These are phyloP conservation scores for Talaromyces nanjingensis DNA, from an alignment of 495 filamentous ascomycete species.

Conservation along the genomic window DNA sequence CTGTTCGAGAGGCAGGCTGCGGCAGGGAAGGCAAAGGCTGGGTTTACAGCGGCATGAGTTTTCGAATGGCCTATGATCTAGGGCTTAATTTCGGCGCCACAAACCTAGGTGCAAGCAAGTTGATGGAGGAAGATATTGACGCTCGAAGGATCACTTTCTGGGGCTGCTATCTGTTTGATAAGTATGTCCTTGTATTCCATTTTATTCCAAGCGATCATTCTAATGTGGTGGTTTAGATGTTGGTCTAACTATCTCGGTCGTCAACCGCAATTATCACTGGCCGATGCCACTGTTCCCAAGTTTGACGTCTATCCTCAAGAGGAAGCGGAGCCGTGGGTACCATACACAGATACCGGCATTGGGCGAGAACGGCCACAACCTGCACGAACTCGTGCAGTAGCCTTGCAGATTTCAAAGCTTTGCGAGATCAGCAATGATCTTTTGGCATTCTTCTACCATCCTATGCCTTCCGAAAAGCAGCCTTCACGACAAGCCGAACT, in stretches of 20 bases:
- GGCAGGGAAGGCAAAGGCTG: conserved; percentile 92
- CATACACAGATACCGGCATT: conserved; percentile 80
- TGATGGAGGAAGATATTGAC: conserved; percentile 81
- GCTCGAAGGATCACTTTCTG: conserved; percentile 89
- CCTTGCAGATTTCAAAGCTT: conserved; percentile 71
- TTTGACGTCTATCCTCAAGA: conserved; percentile 88
- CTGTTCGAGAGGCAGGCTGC: conserved; percentile 91
- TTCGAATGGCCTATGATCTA: conserved; percentile 95
- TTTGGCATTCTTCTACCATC: conserved; percentile 85
- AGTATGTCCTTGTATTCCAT: conserved; percentile 39
- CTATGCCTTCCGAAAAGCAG: conserved; percentile 51
- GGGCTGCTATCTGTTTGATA: conserved; percentile 98
- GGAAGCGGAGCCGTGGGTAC: conserved; percentile 78
- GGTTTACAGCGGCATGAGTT: conserved; percentile 98
- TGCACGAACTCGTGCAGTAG: conserved; percentile 74
- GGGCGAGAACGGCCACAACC: conserved; percentile 65
- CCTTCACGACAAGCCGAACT: conserved; percentile 70
- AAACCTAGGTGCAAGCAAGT: conserved; percentile 49
- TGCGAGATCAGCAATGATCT: conserved; percentile 94
- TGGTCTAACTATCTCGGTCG: conserved; percentile 98
- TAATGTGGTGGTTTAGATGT: conserved; percentile 46
- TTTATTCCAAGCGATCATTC: background rate
- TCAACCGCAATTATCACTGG: conserved; percentile 74
- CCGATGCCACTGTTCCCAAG: conserved; percentile 75
- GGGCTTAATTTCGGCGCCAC: conserved; percentile 84